A percentile compares a stretch with the other conserved stretches of the same genome.
Evolutionary conservation across 2,329 filamentous ascomycete genomes (phyloP).

Genomic region (Beauveria varroae): DNA sequence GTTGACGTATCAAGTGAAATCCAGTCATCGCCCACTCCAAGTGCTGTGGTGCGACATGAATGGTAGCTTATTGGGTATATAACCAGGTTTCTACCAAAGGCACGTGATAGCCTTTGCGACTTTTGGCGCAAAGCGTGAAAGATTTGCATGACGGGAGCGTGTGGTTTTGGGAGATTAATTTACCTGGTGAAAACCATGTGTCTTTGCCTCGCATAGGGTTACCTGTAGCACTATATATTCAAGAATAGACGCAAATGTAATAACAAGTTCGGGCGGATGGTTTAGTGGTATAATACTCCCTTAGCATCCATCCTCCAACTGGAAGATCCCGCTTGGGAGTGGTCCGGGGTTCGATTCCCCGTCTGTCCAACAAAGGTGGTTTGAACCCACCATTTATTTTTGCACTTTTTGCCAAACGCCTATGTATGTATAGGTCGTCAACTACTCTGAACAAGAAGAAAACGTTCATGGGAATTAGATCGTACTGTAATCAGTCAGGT

Average conservation of each 20-base stretch:
- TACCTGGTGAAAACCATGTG: background rate
- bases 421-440: too few species aligned
- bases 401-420: background rate
- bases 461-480: too few species aligned
- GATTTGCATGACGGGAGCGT: too few species aligned
- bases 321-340: slow-evolving; percentile 12
- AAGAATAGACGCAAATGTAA: background rate
- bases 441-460: background rate
- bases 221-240: background rate
- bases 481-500: too few species aligned
- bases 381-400: slow-evolving; percentile 10
- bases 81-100: too few species aligned
- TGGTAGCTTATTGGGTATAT: too few species aligned
- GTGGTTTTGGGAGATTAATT: background rate
- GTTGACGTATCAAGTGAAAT: too few species aligned
- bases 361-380: slow-evolving; percentile 12
- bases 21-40: too few species aligned
- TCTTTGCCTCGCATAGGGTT: background rate
- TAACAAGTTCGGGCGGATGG: slow-evolving; percentile 13
- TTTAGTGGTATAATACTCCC: slow-evolving; percentile 15
- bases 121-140: too few species aligned
- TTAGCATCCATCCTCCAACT: slow-evolving; percentile 11
- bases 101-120: too few species aligned
- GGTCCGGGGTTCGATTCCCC: slow-evolving; percentile 14
- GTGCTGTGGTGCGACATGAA: too few species aligned